Percentiles rank a stretch among this genome's conserved stretches.
Evolutionary conservation across 2,329 filamentous ascomycete species (phyloP).

Genomic region (Penicillium paneum): DNA sequence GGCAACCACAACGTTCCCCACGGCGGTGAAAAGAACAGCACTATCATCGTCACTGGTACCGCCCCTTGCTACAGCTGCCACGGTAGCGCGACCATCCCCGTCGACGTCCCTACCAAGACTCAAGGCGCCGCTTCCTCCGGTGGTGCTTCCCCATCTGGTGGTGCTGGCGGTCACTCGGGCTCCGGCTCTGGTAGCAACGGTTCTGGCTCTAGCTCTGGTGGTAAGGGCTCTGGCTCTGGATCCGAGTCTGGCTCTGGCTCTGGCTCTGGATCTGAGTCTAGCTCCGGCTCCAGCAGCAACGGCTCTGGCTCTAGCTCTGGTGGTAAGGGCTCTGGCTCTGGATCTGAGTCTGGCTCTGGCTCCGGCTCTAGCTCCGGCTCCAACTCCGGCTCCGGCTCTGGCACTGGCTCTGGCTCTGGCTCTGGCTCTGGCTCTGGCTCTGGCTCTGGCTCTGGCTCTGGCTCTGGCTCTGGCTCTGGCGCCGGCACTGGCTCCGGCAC

Average conservation of each 20-base stretch:
- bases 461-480: background rate
- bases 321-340: background rate
- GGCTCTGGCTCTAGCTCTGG: slow-evolving; percentile 2
- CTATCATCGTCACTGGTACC: background rate
- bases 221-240: too few species aligned
- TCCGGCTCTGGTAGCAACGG: background rate
- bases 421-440: background rate
- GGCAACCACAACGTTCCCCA: background rate
- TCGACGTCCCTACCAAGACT: background rate
- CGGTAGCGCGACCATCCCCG: slow-evolving; percentile 6
- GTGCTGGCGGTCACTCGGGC: background rate
- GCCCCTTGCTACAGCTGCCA: slow-evolving; percentile 7
- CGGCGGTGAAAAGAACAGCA: too few species aligned
- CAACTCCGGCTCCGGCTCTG: background rate
- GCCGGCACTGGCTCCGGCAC: background rate
- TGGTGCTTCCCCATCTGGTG: slow-evolving; percentile 2
- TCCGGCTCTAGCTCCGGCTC: too few species aligned
- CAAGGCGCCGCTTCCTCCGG: background rate
- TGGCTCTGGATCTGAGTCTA: background rate
- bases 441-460: background rate
- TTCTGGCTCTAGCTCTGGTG: slow-evolving; percentile 3
- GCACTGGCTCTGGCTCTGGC: too few species aligned
- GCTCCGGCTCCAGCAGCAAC: slow-evolving; percentile 9
- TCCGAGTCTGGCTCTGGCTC: background rate
- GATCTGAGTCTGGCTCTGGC: background rate